A percentile compares a stretch with the other conserved stretches of the same genome.
phyloP scores from a whole-genome alignment of 2,329 filamentous ascomycete genomes.

The Colletotrichum incanum region DNA sequence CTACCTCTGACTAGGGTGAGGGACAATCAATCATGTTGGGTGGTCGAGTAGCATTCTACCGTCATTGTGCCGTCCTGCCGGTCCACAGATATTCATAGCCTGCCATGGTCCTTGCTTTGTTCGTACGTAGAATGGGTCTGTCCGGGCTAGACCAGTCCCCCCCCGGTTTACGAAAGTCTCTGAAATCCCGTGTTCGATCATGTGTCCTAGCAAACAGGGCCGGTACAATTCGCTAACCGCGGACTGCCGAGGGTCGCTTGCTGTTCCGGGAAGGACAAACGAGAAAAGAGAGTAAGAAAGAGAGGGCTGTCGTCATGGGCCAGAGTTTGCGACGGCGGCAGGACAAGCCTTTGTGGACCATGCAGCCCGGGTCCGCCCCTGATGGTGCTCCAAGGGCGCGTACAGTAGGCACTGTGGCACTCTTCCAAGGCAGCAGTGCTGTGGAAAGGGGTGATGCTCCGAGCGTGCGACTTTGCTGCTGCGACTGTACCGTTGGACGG shows the following conservation, averaged over 20 bases:
- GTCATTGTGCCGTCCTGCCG: conserved; percentile 30
- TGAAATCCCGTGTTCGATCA: neutral
- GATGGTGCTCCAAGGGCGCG: neutral
- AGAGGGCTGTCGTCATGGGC: conserved; percentile 8
- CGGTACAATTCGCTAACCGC: neutral
- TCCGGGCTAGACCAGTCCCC: neutral
- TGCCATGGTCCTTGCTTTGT: conserved; percentile 3
- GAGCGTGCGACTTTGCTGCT: conserved; percentile 11
- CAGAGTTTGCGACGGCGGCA: neutral
- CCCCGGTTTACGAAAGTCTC: neutral
- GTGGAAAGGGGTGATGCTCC: neutral
- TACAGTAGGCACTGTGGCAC: neutral
- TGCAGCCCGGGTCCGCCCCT: neutral
- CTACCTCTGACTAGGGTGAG: conserved; percentile 16
- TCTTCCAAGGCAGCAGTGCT: conserved; percentile 18
- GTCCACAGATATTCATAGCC: conserved; percentile 18
- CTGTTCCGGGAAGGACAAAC: neutral
- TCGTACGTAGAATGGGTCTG: neutral
- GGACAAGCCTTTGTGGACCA: neutral
- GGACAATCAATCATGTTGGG: conserved; percentile 25
- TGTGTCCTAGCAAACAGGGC: neutral
- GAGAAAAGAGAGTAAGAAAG: neutral
- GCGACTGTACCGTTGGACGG: neutral
- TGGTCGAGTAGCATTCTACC: conserved; percentile 6
- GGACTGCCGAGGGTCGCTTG: neutral